Conservation (phyloP, 2,329 filamentous ascomycete species). For the Ascosphaera pollenicola region DNA sequence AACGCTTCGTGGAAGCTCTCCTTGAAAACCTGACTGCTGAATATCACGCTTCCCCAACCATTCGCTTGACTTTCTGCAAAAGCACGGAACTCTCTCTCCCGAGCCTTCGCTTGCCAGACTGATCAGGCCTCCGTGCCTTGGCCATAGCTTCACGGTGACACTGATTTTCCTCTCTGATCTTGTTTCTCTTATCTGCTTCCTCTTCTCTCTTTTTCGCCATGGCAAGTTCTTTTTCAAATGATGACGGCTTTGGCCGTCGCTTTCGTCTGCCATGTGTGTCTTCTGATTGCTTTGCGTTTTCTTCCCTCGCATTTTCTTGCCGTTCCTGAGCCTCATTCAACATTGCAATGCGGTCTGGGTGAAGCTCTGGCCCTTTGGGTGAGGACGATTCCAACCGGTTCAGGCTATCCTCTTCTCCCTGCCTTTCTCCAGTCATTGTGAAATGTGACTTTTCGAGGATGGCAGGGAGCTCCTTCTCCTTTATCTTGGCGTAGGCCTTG, state of each 20-base stretch:
- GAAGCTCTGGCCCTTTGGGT: slow-evolving; percentile 27
- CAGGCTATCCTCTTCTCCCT: slow-evolving; percentile 7
- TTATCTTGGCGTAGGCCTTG: slow-evolving; percentile 78
- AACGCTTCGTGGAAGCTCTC: too few relatives aligned
- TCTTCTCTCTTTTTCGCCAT: slow-evolving; percentile 39
- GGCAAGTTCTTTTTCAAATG: slow-evolving; percentile 45
- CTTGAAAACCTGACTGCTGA: too few relatives aligned
- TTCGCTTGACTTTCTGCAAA: slow-evolving; percentile 53
- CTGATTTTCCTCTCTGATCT: slow-evolving; percentile 44
- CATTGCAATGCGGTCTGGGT: slow-evolving; percentile 38
- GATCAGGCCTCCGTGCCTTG: slow-evolving; percentile 36
- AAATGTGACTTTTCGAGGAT: slow-evolving; percentile 13
- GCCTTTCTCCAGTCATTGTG: slow-evolving; percentile 11
- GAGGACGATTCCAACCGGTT: too few relatives aligned
- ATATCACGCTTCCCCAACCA: slow-evolving; percentile 31
- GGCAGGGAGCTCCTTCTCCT: slow-evolving; percentile 32
- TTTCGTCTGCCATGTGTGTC: slow-evolving; percentile 10
- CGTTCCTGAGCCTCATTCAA: slow-evolving; percentile 22
- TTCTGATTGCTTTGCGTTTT: slow-evolving; percentile 7
- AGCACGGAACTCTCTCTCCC: slow-evolving; percentile 61
- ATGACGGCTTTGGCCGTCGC: slow-evolving; percentile 20
- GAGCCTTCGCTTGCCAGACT: slow-evolving; percentile 54
- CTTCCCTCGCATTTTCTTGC: slow-evolving; percentile 5
- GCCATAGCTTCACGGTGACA: slow-evolving; percentile 46
- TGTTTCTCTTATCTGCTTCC: slow-evolving; percentile 40